Evolutionary conservation across 2,329 filamentous ascomycete species (phyloP).

Genomic region (Atkinsonella hypoxylon): DNA sequence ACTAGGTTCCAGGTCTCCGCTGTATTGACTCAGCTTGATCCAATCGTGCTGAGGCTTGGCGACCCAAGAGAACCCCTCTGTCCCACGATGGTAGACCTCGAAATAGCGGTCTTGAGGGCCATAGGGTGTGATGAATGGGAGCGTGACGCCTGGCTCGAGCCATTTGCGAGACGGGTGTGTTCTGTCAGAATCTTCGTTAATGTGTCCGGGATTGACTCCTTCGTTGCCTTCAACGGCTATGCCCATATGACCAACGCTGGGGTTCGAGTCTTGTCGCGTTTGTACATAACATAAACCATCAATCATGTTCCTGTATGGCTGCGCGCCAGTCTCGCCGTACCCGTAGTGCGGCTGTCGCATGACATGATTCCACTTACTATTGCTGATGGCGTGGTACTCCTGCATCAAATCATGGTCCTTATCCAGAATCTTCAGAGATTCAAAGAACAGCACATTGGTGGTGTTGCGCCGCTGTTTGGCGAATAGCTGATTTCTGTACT

Average conservation of each 20-base stretch:
- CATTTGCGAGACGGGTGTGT: slow-evolving; percentile 28
- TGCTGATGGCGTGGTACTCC: slow-evolving; percentile 37
- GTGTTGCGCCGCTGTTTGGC: slow-evolving; percentile 43
- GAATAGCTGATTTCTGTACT: slow-evolving; percentile 39
- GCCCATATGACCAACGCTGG: slow-evolving; percentile 29
- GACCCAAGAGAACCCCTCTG: slow-evolving; percentile 18
- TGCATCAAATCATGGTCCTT: slow-evolving; percentile 37
- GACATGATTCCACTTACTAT: slow-evolving; percentile 45
- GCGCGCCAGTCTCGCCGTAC: slow-evolving; percentile 18
- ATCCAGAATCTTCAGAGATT: slow-evolving; percentile 38
- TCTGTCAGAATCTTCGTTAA: slow-evolving; percentile 42
- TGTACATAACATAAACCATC: slow-evolving; percentile 43
- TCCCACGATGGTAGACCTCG: slow-evolving; percentile 24
- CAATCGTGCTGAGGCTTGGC: slow-evolving; percentile 21
- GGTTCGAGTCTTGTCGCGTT: slow-evolving; percentile 32
- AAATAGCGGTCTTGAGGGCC: slow-evolving; percentile 21
- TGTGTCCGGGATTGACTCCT: slow-evolving; percentile 22
- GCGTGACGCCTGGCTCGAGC: slow-evolving; percentile 18
- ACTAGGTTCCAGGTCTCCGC: slow-evolving; percentile 18
- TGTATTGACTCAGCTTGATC: slow-evolving; percentile 17
- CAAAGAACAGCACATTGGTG: slow-evolving; percentile 36
- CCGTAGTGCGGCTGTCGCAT: slow-evolving; percentile 38
- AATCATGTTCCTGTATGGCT: slow-evolving; percentile 40
- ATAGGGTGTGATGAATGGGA: slow-evolving; percentile 20
- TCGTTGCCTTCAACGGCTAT: slow-evolving; percentile 21